These are phyloP conservation scores for Smallanthus sonchifolius DNA, from an alignment of 129 eudicot genomes.

Conservation along the genomic window DNA sequence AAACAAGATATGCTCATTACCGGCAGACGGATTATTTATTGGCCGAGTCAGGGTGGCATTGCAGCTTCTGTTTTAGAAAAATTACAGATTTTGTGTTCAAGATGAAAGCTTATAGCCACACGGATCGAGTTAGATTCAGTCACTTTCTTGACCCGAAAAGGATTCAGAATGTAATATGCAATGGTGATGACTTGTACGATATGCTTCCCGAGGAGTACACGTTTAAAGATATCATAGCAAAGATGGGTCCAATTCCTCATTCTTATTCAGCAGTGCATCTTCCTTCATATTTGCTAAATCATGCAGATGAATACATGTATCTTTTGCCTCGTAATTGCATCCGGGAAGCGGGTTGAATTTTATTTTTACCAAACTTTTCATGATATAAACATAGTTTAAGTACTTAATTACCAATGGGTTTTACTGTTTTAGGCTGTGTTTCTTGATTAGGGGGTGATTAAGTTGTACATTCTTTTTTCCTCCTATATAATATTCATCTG, in stretches of 20 bases:
- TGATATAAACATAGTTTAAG: slow-evolving; percentile 7
- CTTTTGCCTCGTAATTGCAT: slow-evolving; percentile 74
- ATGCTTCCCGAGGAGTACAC: slow-evolving; percentile 85
- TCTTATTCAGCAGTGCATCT: slow-evolving; percentile 68
- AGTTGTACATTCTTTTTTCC: slow-evolving; percentile 31
- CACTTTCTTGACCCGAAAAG: slow-evolving; percentile 58
- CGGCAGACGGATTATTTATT: slow-evolving; percentile 53
- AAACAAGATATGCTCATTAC: slow-evolving; percentile 63
- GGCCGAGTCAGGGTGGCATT: slow-evolving; percentile 79
- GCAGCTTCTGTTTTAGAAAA: slow-evolving; percentile 65
- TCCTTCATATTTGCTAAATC: slow-evolving; percentile 46
- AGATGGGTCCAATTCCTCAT: slow-evolving; percentile 70
- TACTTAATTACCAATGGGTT: slow-evolving; percentile 6
- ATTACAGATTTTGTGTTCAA: slow-evolving; percentile 66
- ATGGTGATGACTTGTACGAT: slow-evolving; percentile 61
- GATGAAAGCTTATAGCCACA: slow-evolving; percentile 83
- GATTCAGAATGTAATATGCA: slow-evolving; percentile 61
- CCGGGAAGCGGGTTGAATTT: slow-evolving; percentile 43
- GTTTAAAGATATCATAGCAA: slow-evolving; percentile 62
- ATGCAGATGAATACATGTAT: slow-evolving; percentile 50
- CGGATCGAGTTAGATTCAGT: slow-evolving; percentile 59
- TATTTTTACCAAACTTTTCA: slow-evolving; percentile 2
- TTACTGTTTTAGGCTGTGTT: slow-evolving; percentile 8
- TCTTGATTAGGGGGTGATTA: slow-evolving; percentile 19
- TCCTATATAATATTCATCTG: slow-evolving; percentile 18